Evolutionary conservation across 139 green algal species (phyloP), one percentile per base, ranked within the genome.

Genomic region (Micromonas commoda): DNA sequence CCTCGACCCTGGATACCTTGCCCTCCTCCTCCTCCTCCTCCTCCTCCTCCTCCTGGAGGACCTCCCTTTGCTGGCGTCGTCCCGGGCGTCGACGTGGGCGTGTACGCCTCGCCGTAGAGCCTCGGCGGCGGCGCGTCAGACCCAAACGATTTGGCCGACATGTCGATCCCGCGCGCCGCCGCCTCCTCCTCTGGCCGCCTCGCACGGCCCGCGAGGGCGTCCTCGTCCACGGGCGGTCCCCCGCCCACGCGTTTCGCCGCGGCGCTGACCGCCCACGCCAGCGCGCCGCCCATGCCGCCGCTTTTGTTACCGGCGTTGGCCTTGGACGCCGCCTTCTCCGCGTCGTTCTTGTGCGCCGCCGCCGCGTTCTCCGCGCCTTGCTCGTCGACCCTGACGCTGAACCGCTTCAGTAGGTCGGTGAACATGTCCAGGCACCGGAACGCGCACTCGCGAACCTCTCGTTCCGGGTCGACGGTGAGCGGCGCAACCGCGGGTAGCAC

Each of bases 401-500:
- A 28, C 6, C 75, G 66, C 26, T 76, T 64, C 24, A 92, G 65
- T 16, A 66, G n/a, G 26, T 64, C 37, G 21, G 84, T 16, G 31
- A 88, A 87, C n/a, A 73, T 52, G 31, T 86, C 72, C 31, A 88
- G 4, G 60, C 84, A 89, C 32, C 66, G 63, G 39, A 93, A 84
- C 20, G 72, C 39, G 23, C 67, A 37, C 37, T 73, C 23, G 29
- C 78, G 77, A 66, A 92, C 90, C 64, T 95, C 90, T 28, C 82
- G 32, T 9, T 94, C 82, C 4, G 82, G 52, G 79, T 98, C 94
- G 5, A 96, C 79, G 21, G 81, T 84, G 51, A 97, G 83, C 3
- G 96, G 92, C 2, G 84, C 85, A 0, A 93, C 80, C 0, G 81
- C 79, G 0, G 95, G 95, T 70, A 99, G 60, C 0, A 96, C 82